phyloP scores from a whole-genome alignment of 371 early-diverging fungal species.

The Syncephalastrum sp. region DNA sequence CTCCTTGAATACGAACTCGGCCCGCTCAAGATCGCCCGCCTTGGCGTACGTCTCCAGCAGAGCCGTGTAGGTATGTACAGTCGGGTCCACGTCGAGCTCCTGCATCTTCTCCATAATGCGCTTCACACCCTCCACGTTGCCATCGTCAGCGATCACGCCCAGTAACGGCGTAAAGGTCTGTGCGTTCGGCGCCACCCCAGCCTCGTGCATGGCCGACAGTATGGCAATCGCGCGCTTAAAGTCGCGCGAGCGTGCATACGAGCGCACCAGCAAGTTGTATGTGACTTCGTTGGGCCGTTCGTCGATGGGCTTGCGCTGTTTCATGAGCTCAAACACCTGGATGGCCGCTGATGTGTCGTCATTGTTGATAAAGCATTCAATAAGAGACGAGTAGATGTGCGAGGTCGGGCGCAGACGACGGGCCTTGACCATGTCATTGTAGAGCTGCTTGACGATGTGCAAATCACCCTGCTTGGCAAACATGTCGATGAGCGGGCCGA shows the following conservation, averaged over 20 bases:
- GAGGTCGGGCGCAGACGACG: constrained; percentile 21
- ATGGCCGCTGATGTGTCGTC: constrained; percentile 27
- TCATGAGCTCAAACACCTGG: constrained; percentile 20
- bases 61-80: constrained; percentile 25
- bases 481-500: constrained; percentile 44
- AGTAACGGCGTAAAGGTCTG: constrained; percentile 30
- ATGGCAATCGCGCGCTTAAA: constrained; percentile 25
- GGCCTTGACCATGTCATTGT: constrained; percentile 23
- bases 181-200: constrained; percentile 11
- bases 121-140: constrained; percentile 21
- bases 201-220: constrained; percentile 24
- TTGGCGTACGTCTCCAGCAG: constrained; percentile 48
- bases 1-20: constrained; percentile 31
- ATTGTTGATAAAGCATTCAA: constrained; percentile 31
- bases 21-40: constrained; percentile 34
- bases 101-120: constrained; percentile 27
- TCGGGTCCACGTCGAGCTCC: constrained; percentile 21
- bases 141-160: constrained; percentile 28
- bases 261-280: constrained; percentile 33
- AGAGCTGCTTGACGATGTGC: constrained; percentile 21
- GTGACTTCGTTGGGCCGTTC: constrained; percentile 12
- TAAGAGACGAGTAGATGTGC: constrained; percentile 34
- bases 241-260: constrained; percentile 19
- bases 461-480: constrained; percentile 40
- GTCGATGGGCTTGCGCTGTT: neutral